Percentiles rank a stretch among this genome's conserved stretches.
Conservation (phyloP, 2,329 filamentous ascomycete genomes). For the Paracoccidioides lutzii region DNA sequence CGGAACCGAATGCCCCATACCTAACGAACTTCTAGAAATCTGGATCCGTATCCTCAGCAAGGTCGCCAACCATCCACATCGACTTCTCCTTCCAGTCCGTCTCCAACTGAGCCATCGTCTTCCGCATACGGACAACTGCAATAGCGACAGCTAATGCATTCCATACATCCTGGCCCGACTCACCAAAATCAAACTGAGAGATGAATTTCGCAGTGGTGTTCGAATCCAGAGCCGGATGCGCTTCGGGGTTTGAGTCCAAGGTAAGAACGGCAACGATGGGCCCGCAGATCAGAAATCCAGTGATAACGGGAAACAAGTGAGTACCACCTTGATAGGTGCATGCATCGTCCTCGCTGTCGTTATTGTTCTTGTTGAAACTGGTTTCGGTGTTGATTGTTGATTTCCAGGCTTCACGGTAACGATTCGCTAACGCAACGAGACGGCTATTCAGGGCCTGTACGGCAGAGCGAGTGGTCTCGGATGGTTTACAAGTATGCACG, state of each 20-base stretch:
- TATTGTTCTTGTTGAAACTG: not conserved
- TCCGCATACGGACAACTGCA: conserved; percentile 40
- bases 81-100: conserved; percentile 17
- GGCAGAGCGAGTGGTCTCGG: conserved; percentile 28
- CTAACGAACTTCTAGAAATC: not conserved
- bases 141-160: conserved; percentile 46
- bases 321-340: conserved; percentile 8
- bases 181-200: conserved; percentile 41
- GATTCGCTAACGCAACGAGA: conserved; percentile 31
- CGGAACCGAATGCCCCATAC: not conserved
- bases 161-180: conserved; percentile 46
- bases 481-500: conserved; percentile 29
- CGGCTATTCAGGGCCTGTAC: conserved; percentile 32
- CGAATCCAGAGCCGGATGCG: conserved; percentile 10
- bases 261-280: conserved; percentile 42
- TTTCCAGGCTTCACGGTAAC: conserved; percentile 26
- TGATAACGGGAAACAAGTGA: conserved; percentile 36
- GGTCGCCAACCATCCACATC: conserved; percentile 8
- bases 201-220: conserved; percentile 26
- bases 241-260: conserved; percentile 30
- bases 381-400: conserved; percentile 5
- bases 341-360: conserved; percentile 3
- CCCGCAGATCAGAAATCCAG: conserved; percentile 42
- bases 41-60: not conserved
- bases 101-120: conserved; percentile 36